phyloP scores from a whole-genome alignment of 306 rosid species.

The Vigna trinervia region DNA sequence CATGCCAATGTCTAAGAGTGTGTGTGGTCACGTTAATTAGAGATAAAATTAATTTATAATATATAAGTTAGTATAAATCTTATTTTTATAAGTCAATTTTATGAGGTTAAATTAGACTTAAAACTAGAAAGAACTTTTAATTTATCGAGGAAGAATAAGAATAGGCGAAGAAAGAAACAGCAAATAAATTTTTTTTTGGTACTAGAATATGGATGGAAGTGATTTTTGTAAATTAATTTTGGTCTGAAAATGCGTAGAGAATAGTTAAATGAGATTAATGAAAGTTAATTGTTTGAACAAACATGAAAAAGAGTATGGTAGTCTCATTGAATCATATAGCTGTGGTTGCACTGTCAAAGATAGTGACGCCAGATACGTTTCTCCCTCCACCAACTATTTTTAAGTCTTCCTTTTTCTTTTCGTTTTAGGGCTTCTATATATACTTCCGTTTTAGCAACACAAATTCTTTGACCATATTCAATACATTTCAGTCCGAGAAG shows the following conservation, averaged over 20 bases:
- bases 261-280: neutral
- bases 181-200: too few species aligned
- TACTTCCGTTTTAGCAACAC: neutral
- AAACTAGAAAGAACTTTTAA: too few species aligned
- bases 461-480: neutral
- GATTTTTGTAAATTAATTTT: neutral
- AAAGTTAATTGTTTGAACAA: neutral
- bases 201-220: too few species aligned
- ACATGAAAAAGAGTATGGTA: neutral
- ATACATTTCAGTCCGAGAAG: neutral
- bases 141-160: too few species aligned
- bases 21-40: too few species aligned
- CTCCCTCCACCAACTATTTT: neutral
- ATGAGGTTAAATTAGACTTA: too few species aligned
- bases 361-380: neutral
- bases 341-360: neutral
- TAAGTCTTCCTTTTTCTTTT: neutral
- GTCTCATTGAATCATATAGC: neutral
- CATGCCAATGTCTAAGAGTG: too few species aligned
- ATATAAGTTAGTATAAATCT: too few species aligned
- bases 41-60: too few species aligned
- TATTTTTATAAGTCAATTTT: too few species aligned
- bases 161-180: too few species aligned
- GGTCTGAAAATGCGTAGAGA: neutral
- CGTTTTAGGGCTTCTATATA: neutral